Percentiles rank a stretch among this genome's conserved stretches.
phyloP scores from a whole-genome alignment of 345 rosid genomes.

The Eucalyptus marginata region DNA sequence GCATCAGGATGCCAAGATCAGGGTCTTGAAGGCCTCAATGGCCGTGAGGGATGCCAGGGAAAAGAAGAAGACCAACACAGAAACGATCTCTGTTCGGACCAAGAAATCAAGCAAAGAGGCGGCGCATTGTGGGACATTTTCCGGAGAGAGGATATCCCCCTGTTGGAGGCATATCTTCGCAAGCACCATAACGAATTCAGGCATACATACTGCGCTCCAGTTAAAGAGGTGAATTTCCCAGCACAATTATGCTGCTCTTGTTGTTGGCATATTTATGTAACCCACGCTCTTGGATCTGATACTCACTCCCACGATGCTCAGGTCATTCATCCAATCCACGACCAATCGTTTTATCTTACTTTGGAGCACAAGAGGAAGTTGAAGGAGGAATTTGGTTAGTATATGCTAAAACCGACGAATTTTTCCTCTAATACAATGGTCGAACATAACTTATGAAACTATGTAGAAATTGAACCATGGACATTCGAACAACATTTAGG shows the following conservation, averaged over 20 bases:
- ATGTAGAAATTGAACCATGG: conserved; percentile 79
- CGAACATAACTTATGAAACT: not conserved
- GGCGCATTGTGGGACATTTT: conserved; percentile 93
- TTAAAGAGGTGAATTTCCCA: conserved; percentile 34
- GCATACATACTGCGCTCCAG: conserved; percentile 54
- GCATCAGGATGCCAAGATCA: too few species aligned
- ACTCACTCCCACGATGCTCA: not conserved
- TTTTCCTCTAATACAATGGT: not conserved
- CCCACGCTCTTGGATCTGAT: not conserved
- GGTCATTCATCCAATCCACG: conserved; percentile 82
- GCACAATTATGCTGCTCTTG: not conserved
- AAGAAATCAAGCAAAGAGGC: conserved; percentile 5
- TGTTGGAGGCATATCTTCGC: conserved; percentile 54
- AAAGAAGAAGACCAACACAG: not conserved
- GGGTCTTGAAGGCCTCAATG: not conserved
- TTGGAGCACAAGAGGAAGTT: conserved; percentile 56
- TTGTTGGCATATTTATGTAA: not conserved
- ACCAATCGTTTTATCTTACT: conserved; percentile 62
- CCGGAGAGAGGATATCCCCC: conserved; percentile 79
- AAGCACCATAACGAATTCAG: conserved; percentile 62
- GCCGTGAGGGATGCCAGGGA: not conserved
- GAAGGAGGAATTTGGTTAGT: conserved; percentile 72
- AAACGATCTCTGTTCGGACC: not conserved
- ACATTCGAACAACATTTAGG: conserved; percentile 77
- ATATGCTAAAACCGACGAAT: not conserved